phyloP scores from a whole-genome alignment of 495 filamentous ascomycete genomes.

The Cercophora newfieldiana region DNA sequence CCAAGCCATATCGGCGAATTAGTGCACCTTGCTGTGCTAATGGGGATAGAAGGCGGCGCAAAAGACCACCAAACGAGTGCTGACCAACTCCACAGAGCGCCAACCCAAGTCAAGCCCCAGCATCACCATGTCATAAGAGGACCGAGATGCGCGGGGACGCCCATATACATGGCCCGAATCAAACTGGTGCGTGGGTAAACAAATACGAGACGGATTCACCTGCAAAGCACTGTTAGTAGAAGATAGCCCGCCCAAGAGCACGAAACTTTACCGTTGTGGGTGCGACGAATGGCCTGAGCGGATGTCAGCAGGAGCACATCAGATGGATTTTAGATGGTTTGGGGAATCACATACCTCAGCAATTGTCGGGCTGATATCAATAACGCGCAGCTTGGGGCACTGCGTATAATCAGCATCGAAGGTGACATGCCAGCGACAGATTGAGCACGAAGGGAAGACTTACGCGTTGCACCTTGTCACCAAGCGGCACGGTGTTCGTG shows the following conservation, averaged over 20 bases:
- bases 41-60: too few relatives aligned
- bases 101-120: background rate
- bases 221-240: constrained; percentile 20
- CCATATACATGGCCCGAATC: background rate
- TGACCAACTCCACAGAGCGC: too few relatives aligned
- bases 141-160: background rate
- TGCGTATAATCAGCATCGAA: constrained; percentile 7
- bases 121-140: background rate
- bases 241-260: constrained; percentile 43
- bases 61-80: too few relatives aligned
- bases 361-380: constrained; percentile 86
- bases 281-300: constrained; percentile 68
- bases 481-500: constrained; percentile 94
- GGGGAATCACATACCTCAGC: constrained; percentile 51
- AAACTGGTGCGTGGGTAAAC: constrained; percentile 83
- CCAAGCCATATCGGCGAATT: too few relatives aligned
- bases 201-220: constrained; percentile 78
- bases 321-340: too few relatives aligned
- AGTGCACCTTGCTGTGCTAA: too few relatives aligned
- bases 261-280: constrained; percentile 72
- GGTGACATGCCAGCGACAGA: too few relatives aligned
- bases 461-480: constrained; percentile 62
- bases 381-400: constrained; percentile 81
- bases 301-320: constrained; percentile 44
- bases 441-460: background rate